Base-by-base conservation (phyloP, 371 early-diverging fungal species). In the Mortierella sp. region DNA sequence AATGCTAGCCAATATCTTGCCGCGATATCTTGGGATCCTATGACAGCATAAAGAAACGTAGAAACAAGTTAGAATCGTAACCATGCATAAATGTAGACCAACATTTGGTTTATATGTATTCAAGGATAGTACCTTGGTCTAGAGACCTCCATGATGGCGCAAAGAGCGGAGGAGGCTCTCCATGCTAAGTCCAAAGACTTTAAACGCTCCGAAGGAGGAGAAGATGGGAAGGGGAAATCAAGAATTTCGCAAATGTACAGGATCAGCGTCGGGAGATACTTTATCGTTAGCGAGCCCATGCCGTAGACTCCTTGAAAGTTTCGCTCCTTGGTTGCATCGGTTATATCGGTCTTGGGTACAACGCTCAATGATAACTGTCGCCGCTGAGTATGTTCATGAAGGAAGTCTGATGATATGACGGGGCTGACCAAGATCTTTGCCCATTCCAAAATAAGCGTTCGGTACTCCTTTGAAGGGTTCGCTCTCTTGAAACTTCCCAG, bases 211-310 rank as follows among this genome's bases (percentile, higher is more conserved):
- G 34, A 28, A n/a, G 49, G 22, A 19, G 81, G 68, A 2, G 75
- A 64, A 1, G 81, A 68, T 7, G 75, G 81, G 26, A 80, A 49
- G 0, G 64, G 72, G 22, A 57, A 45, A 7, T 75, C 75, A 10
- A 80, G 49, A 10, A 75, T 28, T 17, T 66, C 49, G 43, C 68
- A 64, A 7, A 58, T 43, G 43, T 71, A 70, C 2, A 29, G 57
- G 8, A 80, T 59, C 15, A 75, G 35, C 1, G 75, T 61, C 15
- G 65, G 71, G 3, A 80, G 65, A n/a, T 80, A 75, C 54, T 80
- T 80, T 28, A 64, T 75, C 19, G 81, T 70, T 17, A 64, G 13
- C 0, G 35, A n/a, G 23, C 81, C 81, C 61, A 80, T 43, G 3
- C 81, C 81, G 54, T 54, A 75, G 26, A 79, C 40, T 1, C 70